Evolutionary conservation across 441 rosid genomes (phyloP).

Genomic region (Flueggea neowawraea): DNA sequence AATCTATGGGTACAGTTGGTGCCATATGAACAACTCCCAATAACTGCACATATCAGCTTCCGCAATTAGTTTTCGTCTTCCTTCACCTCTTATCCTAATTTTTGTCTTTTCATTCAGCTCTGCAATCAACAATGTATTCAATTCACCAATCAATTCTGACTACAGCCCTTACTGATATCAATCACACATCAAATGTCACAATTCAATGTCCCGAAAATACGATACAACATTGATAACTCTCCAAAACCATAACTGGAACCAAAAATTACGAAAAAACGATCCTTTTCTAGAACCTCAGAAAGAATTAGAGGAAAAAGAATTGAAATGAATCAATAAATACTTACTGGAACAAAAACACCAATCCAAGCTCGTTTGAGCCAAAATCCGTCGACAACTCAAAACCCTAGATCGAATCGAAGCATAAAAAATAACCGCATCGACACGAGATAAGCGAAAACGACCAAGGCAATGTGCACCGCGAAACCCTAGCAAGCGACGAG

Average conservation of each 20-base stretch:
- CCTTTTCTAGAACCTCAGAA: no score
- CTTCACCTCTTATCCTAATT: slow-evolving; percentile 1
- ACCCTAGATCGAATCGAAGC: slow-evolving; percentile 40
- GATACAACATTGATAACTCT: no score
- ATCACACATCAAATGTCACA: no score
- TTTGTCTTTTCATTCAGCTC: no score
- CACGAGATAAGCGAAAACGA: slow-evolving; percentile 2
- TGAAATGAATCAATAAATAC: slow-evolving; percentile 9
- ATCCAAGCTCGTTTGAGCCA: slow-evolving; percentile 23
- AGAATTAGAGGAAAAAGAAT: no score
- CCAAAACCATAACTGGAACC: no score
- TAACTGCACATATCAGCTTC: slow-evolving; percentile 54
- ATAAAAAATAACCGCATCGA: slow-evolving; percentile 17
- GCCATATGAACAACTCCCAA: slow-evolving; percentile 52
- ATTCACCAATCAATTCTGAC: no score
- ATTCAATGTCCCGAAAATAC: no score
- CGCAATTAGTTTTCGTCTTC: slow-evolving; percentile 13
- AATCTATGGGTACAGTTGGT: slow-evolving; percentile 63
- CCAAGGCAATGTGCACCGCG: slow-evolving; percentile 2
- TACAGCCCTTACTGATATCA: no score
- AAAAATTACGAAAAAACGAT: no score
- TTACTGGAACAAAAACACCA: slow-evolving; percentile 7
- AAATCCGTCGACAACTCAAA: slow-evolving; percentile 5
- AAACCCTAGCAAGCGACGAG: slow-evolving; percentile 27
- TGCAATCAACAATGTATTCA: no score